These are phyloP conservation scores for Calonectria multiphialidica DNA, from an alignment of 2,329 filamentous ascomycete species.

Conservation along the genomic window DNA sequence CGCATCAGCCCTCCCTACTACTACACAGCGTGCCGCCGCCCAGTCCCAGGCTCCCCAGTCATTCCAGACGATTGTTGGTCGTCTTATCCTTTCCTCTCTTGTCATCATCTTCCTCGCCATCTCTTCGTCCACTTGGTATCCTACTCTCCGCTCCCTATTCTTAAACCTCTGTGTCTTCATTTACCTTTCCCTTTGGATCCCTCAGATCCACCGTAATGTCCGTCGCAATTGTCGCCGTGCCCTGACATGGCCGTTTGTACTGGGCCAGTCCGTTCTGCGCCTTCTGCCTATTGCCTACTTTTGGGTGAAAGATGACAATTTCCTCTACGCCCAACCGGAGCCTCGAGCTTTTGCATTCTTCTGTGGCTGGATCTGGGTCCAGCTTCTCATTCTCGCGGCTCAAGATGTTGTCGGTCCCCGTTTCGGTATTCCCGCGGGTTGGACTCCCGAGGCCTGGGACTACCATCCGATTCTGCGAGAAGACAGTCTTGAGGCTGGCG, in stretches of 20 bases:
- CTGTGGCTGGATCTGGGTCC: slow-evolving; percentile 86
- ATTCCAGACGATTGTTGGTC: slow-evolving; percentile 68
- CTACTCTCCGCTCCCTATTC: slow-evolving; percentile 65
- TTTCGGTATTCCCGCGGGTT: slow-evolving; percentile 82
- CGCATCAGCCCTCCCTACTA: slow-evolving; percentile 50
- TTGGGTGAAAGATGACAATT: slow-evolving; percentile 81
- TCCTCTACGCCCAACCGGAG: slow-evolving; percentile 82
- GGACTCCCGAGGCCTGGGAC: slow-evolving; percentile 85
- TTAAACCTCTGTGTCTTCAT: slow-evolving; percentile 74
- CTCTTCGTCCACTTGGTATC: slow-evolving; percentile 72
- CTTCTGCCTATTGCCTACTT: slow-evolving; percentile 88
- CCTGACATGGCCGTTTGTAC: slow-evolving; percentile 89
- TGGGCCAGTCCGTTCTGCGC: slow-evolving; percentile 84
- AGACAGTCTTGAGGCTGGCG: slow-evolving; percentile 83
- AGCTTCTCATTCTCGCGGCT: slow-evolving; percentile 81
- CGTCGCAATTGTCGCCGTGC: slow-evolving; percentile 93
- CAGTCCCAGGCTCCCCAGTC: slow-evolving; percentile 48
- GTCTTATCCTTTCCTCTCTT: slow-evolving; percentile 68
- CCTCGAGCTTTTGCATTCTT: slow-evolving; percentile 69
- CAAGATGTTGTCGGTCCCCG: slow-evolving; percentile 90
- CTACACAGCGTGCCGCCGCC: slow-evolving; percentile 42
- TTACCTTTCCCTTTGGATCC: slow-evolving; percentile 92
- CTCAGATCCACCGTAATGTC: slow-evolving; percentile 91
- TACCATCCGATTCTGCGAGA: slow-evolving; percentile 92
- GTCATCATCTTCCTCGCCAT: slow-evolving; percentile 69